Evolutionary conservation across 2,329 filamentous ascomycete genomes (phyloP).

Genomic region (Stachybotrys elegans): DNA sequence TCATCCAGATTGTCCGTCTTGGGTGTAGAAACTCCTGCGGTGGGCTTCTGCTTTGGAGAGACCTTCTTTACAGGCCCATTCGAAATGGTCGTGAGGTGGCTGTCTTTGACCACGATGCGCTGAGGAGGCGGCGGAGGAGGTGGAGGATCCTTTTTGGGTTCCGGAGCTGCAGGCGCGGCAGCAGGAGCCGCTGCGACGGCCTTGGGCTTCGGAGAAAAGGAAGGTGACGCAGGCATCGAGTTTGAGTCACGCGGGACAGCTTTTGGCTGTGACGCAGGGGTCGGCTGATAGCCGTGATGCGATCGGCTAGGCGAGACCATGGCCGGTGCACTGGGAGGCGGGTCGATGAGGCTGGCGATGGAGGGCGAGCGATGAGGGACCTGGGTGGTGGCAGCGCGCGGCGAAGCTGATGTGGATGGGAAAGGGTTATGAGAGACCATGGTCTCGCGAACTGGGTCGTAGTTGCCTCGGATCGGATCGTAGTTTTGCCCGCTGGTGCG

Average conservation of each 20-base stretch:
- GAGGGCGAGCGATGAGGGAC: conserved; percentile 61
- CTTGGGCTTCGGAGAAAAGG: conserved; percentile 26
- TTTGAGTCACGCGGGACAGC: conserved; percentile 26
- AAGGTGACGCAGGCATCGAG: conserved; percentile 38
- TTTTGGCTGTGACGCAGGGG: conserved; percentile 19
- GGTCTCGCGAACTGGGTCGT: conserved; percentile 59
- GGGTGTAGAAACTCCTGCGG: conserved; percentile 37
- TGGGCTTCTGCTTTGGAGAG: conserved; percentile 42
- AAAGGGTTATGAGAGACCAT: conserved; percentile 49
- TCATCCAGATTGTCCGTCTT: conserved; percentile 47
- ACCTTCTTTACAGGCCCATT: conserved; percentile 39
- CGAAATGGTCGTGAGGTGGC: conserved; percentile 36
- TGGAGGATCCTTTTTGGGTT: conserved; percentile 33
- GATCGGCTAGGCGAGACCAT: conserved; percentile 23
- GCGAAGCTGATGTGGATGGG: conserved; percentile 41
- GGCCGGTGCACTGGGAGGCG: conserved; percentile 21
- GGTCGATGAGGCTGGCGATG: conserved; percentile 82
- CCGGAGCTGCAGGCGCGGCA: conserved; percentile 14
- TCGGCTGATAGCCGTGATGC: conserved; percentile 19
- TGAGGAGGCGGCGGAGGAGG: conserved; percentile 18
- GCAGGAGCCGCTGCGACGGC: conserved; percentile 26
- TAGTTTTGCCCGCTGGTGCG: conserved; percentile 77
- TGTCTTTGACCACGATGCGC: conserved; percentile 29
- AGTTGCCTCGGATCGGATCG: conserved; percentile 81
- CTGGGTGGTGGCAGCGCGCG: conserved; percentile 34